These are phyloP conservation scores for Glycine soja DNA, from an alignment of 306 rosid species.

Conservation along the genomic window DNA sequence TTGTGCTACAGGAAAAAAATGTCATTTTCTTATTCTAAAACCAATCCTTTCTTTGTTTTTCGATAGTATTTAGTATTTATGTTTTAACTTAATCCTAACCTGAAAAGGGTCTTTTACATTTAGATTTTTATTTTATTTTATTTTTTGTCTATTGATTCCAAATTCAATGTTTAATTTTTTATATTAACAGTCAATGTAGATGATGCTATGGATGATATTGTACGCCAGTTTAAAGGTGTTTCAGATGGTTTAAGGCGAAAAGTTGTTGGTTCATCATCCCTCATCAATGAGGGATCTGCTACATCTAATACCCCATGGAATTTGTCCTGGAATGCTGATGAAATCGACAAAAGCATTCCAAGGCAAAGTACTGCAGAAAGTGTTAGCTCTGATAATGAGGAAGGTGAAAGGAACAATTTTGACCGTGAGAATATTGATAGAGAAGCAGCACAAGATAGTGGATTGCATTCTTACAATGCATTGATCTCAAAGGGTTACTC, in stretches of 20 bases:
- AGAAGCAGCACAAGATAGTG: slow-evolving; percentile 52
- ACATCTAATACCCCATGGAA: slow-evolving; percentile 48
- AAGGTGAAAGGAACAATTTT: slow-evolving; percentile 52
- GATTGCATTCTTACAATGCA: slow-evolving; percentile 80
- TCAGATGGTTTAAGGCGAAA: slow-evolving; percentile 87
- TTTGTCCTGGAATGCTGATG: slow-evolving; percentile 65
- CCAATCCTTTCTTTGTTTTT: slow-evolving; percentile 13
- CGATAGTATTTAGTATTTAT: slow-evolving; percentile 24
- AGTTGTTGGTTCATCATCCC: slow-evolving; percentile 67
- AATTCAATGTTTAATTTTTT: slow-evolving; percentile 30
- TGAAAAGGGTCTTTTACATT: neutral
- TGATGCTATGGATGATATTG: slow-evolving; percentile 95
- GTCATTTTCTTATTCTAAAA: neutral
- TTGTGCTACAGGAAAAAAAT: slow-evolving; percentile 3
- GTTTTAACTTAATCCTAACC: slow-evolving; percentile 11
- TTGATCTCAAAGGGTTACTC: slow-evolving; percentile 65
- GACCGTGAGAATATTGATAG: slow-evolving; percentile 52
- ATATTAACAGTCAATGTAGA: slow-evolving; percentile 81
- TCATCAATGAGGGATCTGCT: slow-evolving; percentile 57
- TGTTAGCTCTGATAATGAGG: slow-evolving; percentile 76
- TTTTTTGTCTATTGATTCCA: slow-evolving; percentile 11
- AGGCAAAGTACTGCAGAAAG: slow-evolving; percentile 61
- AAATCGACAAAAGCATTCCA: slow-evolving; percentile 53
- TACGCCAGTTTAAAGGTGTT: slow-evolving; percentile 93
- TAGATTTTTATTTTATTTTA: neutral